These are phyloP conservation scores for Cocos nucifera DNA, from an alignment of 176 grass and related monocot species.

Conservation along the genomic window DNA sequence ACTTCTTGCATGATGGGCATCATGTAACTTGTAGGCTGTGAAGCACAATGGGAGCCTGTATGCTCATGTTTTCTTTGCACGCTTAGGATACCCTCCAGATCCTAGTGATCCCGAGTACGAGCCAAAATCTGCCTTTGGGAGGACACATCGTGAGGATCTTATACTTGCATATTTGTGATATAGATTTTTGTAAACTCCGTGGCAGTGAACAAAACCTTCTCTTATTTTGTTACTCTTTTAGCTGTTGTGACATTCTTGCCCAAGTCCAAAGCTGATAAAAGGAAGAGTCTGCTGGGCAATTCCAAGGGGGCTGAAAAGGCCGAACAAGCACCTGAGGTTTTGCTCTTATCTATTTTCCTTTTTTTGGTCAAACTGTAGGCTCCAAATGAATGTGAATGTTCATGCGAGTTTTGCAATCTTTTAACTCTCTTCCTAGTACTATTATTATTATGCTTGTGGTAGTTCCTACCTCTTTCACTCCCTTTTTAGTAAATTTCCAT, in stretches of 20 bases:
- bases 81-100: slow-evolving; percentile 85
- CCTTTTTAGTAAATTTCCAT: too few relatives aligned
- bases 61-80: slow-evolving; percentile 98
- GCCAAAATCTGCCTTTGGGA: slow-evolving; percentile 64
- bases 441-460: too few relatives aligned
- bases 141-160: slow-evolving; percentile 62
- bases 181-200: too few relatives aligned
- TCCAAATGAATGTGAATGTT: too few relatives aligned
- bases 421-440: too few relatives aligned
- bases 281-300: slow-evolving; percentile 85
- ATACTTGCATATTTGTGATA: slow-evolving; percentile 8
- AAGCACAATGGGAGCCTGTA: slow-evolving; percentile 90
- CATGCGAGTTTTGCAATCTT: too few relatives aligned
- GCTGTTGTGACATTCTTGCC: slow-evolving; percentile 74
- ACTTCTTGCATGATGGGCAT: not conserved
- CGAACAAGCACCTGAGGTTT: slow-evolving; percentile 39
- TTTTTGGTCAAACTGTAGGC: slow-evolving; percentile 1
- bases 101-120: slow-evolving; percentile 95
- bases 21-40: slow-evolving; percentile 44
- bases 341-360: slow-evolving; percentile 2
- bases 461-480: too few relatives aligned
- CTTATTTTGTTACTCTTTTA: slow-evolving; percentile 27
- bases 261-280: slow-evolving; percentile 90
- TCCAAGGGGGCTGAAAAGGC: slow-evolving; percentile 30
- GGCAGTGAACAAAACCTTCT: not conserved